phyloP scores from a whole-genome alignment of 345 rosid genomes.

The Carallia pectinifolia region DNA sequence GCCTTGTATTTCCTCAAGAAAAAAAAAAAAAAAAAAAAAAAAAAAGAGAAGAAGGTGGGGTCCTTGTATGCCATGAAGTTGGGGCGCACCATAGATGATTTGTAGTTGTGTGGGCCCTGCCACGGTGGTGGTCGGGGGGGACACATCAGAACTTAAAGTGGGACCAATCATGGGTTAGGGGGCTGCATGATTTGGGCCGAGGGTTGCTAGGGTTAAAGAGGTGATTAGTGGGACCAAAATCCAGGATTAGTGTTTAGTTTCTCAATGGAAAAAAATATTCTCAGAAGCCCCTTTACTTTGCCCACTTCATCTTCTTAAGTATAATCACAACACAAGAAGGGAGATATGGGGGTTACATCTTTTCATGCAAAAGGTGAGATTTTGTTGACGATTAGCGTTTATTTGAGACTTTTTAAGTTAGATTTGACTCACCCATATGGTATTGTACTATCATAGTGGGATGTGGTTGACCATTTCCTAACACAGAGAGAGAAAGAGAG shows the following conservation, averaged over 20 bases:
- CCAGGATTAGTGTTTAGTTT: conserved; percentile 12
- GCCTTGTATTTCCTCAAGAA: no score
- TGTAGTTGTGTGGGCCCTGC: conserved; percentile 44
- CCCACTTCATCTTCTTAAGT: neutral
- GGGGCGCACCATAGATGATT: conserved; percentile 54
- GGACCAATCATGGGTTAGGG: conserved; percentile 35
- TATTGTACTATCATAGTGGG: conserved; percentile 12
- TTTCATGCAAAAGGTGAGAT: conserved; percentile 37
- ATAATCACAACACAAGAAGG: neutral
- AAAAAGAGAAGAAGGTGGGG: conserved; percentile 15
- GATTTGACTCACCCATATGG: conserved; percentile 29
- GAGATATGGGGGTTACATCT: conserved; percentile 31
- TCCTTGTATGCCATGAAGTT: conserved; percentile 42
- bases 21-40: no score
- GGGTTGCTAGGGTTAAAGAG: conserved; percentile 8
- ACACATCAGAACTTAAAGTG: conserved; percentile 27
- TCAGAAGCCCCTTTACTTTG: neutral
- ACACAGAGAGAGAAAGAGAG: conserved; percentile 4
- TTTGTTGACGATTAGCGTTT: conserved; percentile 21
- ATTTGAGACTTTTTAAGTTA: conserved; percentile 38
- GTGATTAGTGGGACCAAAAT: conserved; percentile 24
- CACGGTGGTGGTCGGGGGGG: conserved; percentile 56
- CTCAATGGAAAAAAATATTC: neutral
- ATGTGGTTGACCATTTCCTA: conserved; percentile 40
- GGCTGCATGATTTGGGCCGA: conserved; percentile 30